These are phyloP conservation scores for Picea engelmannii DNA, from an alignment of 83 land plant genomes.

Conservation along the genomic window DNA sequence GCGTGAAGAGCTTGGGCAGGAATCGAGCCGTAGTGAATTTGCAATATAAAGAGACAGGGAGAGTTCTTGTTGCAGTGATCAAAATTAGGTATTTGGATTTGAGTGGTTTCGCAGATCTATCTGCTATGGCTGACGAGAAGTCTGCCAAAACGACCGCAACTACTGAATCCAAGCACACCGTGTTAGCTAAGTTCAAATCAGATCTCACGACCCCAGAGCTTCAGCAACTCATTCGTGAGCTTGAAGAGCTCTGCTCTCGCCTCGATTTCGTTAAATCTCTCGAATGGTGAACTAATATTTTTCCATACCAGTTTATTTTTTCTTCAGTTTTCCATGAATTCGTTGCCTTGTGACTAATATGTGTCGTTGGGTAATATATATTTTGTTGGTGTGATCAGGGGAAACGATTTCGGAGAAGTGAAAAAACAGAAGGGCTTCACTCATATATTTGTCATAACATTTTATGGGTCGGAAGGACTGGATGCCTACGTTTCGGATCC, in stretches of 20 bases:
- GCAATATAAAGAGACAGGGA: no score
- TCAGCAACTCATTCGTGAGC: not conserved
- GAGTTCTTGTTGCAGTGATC: no score
- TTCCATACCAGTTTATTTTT: no score
- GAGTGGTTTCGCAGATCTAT: not conserved
- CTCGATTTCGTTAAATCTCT: not conserved
- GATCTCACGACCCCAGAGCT: conserved; percentile 3
- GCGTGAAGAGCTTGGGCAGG: no score
- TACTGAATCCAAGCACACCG: not conserved
- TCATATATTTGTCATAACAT: conserved; percentile 6
- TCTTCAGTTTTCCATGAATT: no score
- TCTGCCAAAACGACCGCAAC: not conserved
- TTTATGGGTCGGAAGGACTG: not conserved
- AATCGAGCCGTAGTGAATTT: no score
- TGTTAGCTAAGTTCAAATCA: conserved; percentile 7
- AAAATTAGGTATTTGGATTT: no score
- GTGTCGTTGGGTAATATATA: no score
- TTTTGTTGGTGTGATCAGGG: not conserved
- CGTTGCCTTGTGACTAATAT: no score
- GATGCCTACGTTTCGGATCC: not conserved
- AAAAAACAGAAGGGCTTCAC: conserved; percentile 9
- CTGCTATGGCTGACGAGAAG: not conserved
- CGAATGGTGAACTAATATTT: conserved; percentile 1
- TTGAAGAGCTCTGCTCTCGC: conserved; percentile 9
- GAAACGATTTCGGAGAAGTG: not conserved